These are phyloP conservation scores for Torulaspora pretoriensis DNA, from an alignment of 1,139 yeast species.

Conservation along the genomic window DNA sequence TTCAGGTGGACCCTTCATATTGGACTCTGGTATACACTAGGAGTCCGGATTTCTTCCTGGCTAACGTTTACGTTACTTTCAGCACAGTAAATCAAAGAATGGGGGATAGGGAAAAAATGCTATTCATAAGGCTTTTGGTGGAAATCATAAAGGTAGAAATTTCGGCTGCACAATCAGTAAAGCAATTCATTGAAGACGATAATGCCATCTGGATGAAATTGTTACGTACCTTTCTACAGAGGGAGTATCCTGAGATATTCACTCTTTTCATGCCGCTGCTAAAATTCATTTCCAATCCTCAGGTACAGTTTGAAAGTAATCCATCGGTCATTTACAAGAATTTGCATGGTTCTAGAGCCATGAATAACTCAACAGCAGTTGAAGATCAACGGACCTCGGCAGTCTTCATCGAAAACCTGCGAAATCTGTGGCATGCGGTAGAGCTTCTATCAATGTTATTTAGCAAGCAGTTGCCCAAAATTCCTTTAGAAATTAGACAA, in stretches of 20 bases:
- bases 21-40: conserved; percentile 51
- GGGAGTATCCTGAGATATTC: conserved; percentile 42
- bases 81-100: conserved; percentile 32
- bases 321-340: conserved; percentile 60
- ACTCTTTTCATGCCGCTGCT: conserved; percentile 50
- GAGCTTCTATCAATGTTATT: conserved; percentile 54
- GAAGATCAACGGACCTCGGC: conserved; percentile 68
- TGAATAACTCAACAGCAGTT: conserved; percentile 65
- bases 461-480: conserved; percentile 39
- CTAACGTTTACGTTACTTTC: conserved; percentile 30
- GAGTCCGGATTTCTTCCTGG: conserved; percentile 28
- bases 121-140: conserved; percentile 58
- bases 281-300: conserved; percentile 45
- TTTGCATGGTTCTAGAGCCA: conserved; percentile 43
- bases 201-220: conserved; percentile 45
- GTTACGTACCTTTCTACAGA: conserved; percentile 34
- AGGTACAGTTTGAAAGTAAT: conserved; percentile 71
- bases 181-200: conserved; percentile 22
- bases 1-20: conserved; percentile 82
- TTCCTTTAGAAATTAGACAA: conserved; percentile 65
- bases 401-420: conserved; percentile 68
- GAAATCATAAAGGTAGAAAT: conserved; percentile 44
- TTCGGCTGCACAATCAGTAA: conserved; percentile 19
- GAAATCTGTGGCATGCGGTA: conserved; percentile 65
- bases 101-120: conserved; percentile 64